phyloP scores from a whole-genome alignment of 306 rosid species.

The Dryas octopetala region DNA sequence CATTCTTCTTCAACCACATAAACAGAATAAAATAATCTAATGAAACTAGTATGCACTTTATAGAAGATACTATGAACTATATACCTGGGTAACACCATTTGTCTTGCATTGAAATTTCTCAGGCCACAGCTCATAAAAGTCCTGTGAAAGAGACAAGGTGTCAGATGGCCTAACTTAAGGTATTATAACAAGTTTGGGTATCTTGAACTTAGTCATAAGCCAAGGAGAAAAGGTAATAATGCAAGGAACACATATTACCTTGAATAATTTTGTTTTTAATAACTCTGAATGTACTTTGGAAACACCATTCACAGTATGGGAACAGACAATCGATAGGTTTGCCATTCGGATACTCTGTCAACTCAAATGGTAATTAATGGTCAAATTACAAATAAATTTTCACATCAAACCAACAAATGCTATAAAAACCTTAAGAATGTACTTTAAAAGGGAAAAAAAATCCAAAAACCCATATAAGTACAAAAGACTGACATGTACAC shows the following conservation, averaged over 20 bases:
- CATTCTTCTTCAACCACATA: not conserved
- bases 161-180: constrained; percentile 14
- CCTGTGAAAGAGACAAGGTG: constrained; percentile 43
- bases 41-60: not conserved
- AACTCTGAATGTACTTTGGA: constrained; percentile 60
- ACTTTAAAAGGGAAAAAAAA: not conserved
- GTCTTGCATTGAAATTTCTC: constrained; percentile 72
- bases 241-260: constrained; percentile 41
- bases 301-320: constrained; percentile 70
- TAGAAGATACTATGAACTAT: not conserved
- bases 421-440: not conserved
- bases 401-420: not conserved
- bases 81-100: constrained; percentile 80
- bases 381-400: not conserved
- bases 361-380: constrained; percentile 23
- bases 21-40: not conserved
- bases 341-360: constrained; percentile 69
- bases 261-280: constrained; percentile 50
- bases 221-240: constrained; percentile 1
- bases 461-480: not conserved
- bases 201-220: constrained; percentile 4
- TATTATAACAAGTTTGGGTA: not conserved
- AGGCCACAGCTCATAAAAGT: constrained; percentile 78
- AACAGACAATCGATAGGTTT: constrained; percentile 60
- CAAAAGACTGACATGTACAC: not conserved